These are phyloP conservation scores for Alternaria sp. DNA, from an alignment of 2,329 filamentous ascomycete genomes.

Conservation along the genomic window DNA sequence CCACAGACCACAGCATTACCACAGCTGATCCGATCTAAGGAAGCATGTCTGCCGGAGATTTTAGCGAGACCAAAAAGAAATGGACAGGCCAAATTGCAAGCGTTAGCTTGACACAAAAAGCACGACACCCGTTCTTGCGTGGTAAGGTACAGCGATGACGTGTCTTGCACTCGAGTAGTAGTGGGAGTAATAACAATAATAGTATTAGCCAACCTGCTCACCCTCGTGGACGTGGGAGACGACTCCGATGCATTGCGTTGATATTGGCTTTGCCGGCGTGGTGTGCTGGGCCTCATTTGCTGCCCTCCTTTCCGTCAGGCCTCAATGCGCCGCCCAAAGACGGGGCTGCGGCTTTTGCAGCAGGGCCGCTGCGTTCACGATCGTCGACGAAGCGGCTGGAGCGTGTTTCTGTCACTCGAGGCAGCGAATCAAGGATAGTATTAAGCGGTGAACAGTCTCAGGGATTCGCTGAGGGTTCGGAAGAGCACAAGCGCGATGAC, in stretches of 20 bases:
- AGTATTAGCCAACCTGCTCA: conserved; percentile 7
- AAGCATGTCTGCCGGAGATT: conserved; percentile 38
- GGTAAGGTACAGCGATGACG: conserved; percentile 38
- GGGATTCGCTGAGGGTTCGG: conserved; percentile 45
- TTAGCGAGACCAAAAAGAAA: conserved; percentile 44
- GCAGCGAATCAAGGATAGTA: conserved; percentile 46
- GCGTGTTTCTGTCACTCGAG: conserved; percentile 26
- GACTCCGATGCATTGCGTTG: conserved; percentile 14
- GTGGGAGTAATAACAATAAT: conserved; percentile 15
- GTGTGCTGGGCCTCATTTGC: conserved; percentile 36
- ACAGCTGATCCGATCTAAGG: conserved; percentile 44
- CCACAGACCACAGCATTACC: conserved; percentile 42
- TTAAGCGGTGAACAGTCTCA: conserved; percentile 50
- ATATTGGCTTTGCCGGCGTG: conserved; percentile 28
- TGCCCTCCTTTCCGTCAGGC: conserved; percentile 38
- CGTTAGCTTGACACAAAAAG: conserved; percentile 43
- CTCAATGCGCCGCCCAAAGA: conserved; percentile 37
- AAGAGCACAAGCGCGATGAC: conserved; percentile 50
- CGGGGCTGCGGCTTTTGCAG: conserved; percentile 39
- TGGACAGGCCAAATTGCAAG: conserved; percentile 30
- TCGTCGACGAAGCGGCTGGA: conserved; percentile 23
- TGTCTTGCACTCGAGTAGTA: conserved; percentile 24
- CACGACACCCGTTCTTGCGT: conserved; percentile 28
- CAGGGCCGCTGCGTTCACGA: conserved; percentile 34
- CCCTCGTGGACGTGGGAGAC: background rate